Conservation (phyloP, 2,329 filamentous ascomycete species). For the Diaporthe sp. region DNA sequence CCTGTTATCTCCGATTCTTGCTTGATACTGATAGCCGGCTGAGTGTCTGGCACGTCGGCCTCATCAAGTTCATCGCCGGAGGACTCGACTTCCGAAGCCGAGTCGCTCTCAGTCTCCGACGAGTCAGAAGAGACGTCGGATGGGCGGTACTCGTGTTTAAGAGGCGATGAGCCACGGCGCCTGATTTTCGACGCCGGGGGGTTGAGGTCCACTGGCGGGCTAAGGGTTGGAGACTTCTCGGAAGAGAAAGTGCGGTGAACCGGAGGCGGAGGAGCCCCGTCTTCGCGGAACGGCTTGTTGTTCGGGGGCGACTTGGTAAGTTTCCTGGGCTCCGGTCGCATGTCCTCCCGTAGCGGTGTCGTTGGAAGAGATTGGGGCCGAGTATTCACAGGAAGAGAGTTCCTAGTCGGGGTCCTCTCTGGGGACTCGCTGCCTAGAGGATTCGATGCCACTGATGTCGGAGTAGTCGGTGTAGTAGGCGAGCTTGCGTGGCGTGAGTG, state of each 20-base stretch:
- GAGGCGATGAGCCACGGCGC: slow-evolving; percentile 87
- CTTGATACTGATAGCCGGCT: slow-evolving; percentile 71
- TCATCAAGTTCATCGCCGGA: slow-evolving; percentile 72
- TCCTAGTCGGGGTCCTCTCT: slow-evolving; percentile 57
- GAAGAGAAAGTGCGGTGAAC: slow-evolving; percentile 63
- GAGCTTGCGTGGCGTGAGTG: slow-evolving; percentile 50
- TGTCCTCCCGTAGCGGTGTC: slow-evolving; percentile 53
- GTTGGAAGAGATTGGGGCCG: slow-evolving; percentile 43
- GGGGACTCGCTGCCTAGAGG: slow-evolving; percentile 47
- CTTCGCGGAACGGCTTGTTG: slow-evolving; percentile 60
- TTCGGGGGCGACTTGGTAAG: slow-evolving; percentile 53
- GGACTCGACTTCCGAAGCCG: slow-evolving; percentile 64
- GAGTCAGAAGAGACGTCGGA: slow-evolving; percentile 77
- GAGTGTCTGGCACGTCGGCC: slow-evolving; percentile 71
- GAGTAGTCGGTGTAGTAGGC: slow-evolving; percentile 48
- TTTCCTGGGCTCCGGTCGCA: slow-evolving; percentile 55
- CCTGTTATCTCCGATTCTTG: slow-evolving; percentile 49
- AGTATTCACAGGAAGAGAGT: slow-evolving; percentile 47
- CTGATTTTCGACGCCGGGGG: slow-evolving; percentile 64
- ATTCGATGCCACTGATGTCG: slow-evolving; percentile 40
- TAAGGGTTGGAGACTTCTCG: slow-evolving; percentile 57
- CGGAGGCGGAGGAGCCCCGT: slow-evolving; percentile 70
- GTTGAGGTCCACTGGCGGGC: slow-evolving; percentile 61
- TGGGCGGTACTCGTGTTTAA: slow-evolving; percentile 97
- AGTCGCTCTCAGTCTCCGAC: slow-evolving; percentile 70